Evolutionary conservation across 2,329 filamentous ascomycete genomes (phyloP).

Genomic region (Fusarium napiforme): DNA sequence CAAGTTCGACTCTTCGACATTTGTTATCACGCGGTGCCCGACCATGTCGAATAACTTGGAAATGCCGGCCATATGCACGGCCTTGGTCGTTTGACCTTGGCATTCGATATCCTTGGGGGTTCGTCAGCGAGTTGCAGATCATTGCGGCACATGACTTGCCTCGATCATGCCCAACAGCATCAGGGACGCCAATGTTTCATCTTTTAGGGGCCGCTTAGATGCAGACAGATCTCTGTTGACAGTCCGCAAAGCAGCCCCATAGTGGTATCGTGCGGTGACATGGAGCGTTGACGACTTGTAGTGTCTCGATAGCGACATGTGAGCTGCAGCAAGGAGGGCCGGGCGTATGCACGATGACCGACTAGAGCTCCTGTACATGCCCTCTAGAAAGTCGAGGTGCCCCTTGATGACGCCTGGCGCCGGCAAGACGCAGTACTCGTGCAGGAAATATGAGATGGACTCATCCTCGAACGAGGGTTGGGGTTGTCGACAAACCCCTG

Average conservation of each 20-base stretch:
- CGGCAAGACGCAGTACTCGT: slow-evolving; percentile 22
- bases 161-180: slow-evolving; percentile 35
- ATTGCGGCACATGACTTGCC: slow-evolving; percentile 1
- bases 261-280: slow-evolving; percentile 20
- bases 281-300: slow-evolving; percentile 34
- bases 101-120: slow-evolving; percentile 29
- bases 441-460: slow-evolving; percentile 19
- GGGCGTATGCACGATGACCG: slow-evolving; percentile 24
- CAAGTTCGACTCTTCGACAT: neutral
- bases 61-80: slow-evolving; percentile 30
- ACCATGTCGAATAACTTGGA: slow-evolving; percentile 26
- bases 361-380: slow-evolving; percentile 16
- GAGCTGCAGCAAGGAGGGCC: slow-evolving; percentile 22
- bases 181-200: slow-evolving; percentile 25
- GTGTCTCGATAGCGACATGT: slow-evolving; percentile 27
- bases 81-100: slow-evolving; percentile 25
- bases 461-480: slow-evolving; percentile 35
- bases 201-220: slow-evolving; percentile 11
- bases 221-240: slow-evolving; percentile 29
- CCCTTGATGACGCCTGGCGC: slow-evolving; percentile 12
- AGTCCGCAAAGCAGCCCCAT: slow-evolving; percentile 20
- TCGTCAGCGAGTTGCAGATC: slow-evolving; percentile 6
- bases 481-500: slow-evolving; percentile 17
- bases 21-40: slow-evolving; percentile 12
- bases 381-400: slow-evolving; percentile 26